These are phyloP conservation scores for Picea glauca DNA, from an alignment of 75 land plant species.

Conservation along the genomic window DNA sequence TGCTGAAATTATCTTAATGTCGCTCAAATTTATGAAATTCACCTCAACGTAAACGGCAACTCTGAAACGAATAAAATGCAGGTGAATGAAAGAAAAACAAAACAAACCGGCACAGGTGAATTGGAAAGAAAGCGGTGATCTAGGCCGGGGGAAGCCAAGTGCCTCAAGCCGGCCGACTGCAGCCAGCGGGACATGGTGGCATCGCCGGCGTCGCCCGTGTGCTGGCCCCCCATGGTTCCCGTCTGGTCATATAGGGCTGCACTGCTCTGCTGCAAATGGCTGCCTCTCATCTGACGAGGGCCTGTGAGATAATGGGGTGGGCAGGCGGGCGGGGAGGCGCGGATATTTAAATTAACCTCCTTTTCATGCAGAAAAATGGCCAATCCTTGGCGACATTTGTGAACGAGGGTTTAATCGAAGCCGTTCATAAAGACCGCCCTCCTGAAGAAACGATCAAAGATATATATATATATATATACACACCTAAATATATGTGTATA, in stretches of 20 bases:
- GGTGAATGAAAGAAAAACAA: not conserved
- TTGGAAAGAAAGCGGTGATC: conserved; percentile 45
- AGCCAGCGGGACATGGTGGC: conserved; percentile 47
- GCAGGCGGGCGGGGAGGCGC: too few relatives aligned
- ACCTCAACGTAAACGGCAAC: not conserved
- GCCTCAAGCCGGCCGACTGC: conserved; percentile 49
- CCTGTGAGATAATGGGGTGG: conserved; percentile 28
- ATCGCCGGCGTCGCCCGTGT: conserved; percentile 14
- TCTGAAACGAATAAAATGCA: not conserved
- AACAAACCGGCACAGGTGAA: conserved; percentile 32
- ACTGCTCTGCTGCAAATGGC: conserved; percentile 16
- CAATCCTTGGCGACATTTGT: not conserved
- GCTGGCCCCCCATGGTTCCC: not conserved
- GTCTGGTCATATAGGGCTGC: conserved; percentile 14
- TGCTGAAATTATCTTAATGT: not conserved
- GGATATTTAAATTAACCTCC: not conserved
- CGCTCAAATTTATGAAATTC: not conserved
- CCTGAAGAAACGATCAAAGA: not conserved
- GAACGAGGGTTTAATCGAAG: not conserved
- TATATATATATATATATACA: not conserved
- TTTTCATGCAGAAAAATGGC: not conserved
- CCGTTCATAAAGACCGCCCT: not conserved
- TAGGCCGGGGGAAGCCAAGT: conserved; percentile 41
- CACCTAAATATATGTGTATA: not conserved
- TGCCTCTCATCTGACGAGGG: conserved; percentile 53